Percentiles rank a stretch among this genome's conserved stretches.
Conservation (phyloP, 345 rosid species). For the Eucalyptus erythrocorys region DNA sequence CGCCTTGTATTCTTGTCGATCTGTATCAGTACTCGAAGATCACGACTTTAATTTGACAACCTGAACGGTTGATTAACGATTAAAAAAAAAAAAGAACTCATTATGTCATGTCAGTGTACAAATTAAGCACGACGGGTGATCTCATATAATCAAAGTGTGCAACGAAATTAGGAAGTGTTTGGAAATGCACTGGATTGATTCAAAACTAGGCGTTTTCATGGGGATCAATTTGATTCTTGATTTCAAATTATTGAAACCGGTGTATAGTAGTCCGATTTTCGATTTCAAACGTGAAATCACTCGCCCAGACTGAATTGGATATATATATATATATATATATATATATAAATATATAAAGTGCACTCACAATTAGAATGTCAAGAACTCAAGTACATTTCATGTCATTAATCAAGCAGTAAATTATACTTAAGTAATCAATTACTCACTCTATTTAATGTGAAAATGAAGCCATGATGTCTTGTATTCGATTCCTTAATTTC, state of each 20-base stretch:
- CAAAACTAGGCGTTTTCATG: no score
- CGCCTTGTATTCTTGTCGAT: background rate
- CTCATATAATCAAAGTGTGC: background rate
- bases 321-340: no score
- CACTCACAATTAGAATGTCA: no score
- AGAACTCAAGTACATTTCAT: no score
- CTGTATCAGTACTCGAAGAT: background rate
- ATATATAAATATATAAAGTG: no score
- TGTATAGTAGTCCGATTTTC: fast-evolving
- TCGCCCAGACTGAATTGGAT: fast-evolving
- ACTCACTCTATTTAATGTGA: background rate
- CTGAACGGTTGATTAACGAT: background rate
- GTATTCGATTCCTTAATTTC: background rate
- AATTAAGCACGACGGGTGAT: background rate
- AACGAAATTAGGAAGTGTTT: no score
- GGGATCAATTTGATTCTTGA: no score
- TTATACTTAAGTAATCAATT: background rate
- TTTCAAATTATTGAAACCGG: fast-evolving
- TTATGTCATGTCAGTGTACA: background rate
- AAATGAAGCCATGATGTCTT: background rate
- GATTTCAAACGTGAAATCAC: fast-evolving
- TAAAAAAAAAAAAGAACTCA: fast-evolving
- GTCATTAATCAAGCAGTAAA: no score
- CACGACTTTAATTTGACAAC: background rate
- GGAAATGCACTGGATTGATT: no score